phyloP scores from a whole-genome alignment of 2,329 filamentous ascomycete species.

The Ceratocystis colombiana region DNA sequence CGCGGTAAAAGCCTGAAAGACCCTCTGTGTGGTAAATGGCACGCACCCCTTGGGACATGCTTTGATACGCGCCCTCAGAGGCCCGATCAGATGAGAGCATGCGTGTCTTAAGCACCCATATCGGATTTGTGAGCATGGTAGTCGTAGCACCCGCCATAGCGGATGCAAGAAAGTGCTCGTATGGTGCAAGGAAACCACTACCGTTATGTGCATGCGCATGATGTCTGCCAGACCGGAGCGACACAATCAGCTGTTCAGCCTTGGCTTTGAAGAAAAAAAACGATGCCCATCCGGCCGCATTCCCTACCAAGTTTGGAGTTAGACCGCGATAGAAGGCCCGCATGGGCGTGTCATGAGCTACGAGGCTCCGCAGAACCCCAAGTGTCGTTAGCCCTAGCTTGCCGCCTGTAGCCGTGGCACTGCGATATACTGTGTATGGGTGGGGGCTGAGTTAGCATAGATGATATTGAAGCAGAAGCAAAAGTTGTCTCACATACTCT shows the following conservation, averaged over 20 bases:
- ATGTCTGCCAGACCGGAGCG: constrained; percentile 28
- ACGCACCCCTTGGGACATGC: constrained; percentile 59
- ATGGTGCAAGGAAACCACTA: constrained; percentile 42
- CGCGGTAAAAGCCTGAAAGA: constrained; percentile 71
- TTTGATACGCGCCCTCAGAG: constrained; percentile 67
- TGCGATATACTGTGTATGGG: constrained; percentile 15
- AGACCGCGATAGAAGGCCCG: constrained; percentile 78
- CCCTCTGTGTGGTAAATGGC: constrained; percentile 65
- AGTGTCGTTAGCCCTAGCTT: constrained; percentile 40
- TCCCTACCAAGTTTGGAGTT: constrained; percentile 81
- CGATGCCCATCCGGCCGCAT: constrained; percentile 78
- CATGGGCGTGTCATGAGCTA: constrained; percentile 45
- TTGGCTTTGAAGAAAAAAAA: constrained; percentile 74
- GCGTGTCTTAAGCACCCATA: constrained; percentile 97
- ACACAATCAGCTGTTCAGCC: constrained; percentile 41
- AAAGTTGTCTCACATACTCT: constrained; percentile 48
- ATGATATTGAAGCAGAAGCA: neutral
- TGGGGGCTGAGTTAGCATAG: neutral
- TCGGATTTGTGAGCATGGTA: constrained; percentile 77
- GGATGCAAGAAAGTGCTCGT: constrained; percentile 74
- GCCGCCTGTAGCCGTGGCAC: constrained; percentile 1
- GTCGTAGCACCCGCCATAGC: constrained; percentile 62
- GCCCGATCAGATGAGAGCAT: constrained; percentile 80
- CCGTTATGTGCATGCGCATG: neutral
- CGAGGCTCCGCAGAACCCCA: constrained; percentile 43